phyloP scores from a whole-genome alignment of 2,329 filamentous ascomycete genomes.

The Venturia asperata region DNA sequence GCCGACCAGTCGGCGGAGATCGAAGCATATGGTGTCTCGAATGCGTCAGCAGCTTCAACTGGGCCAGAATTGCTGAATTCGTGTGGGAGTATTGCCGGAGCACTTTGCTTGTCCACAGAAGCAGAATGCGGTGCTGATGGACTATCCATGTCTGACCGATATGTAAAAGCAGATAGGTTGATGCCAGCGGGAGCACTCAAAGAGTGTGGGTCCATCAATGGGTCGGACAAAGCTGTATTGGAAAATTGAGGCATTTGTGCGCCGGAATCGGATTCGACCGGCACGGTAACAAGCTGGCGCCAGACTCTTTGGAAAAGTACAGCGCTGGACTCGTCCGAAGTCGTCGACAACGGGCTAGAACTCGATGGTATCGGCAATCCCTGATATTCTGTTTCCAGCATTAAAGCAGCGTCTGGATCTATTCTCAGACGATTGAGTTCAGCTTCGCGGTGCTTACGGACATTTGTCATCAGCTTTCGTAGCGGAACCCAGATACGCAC shows the following conservation, averaged over 20 bases:
- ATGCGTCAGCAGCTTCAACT: background rate
- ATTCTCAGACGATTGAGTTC: constrained; percentile 29
- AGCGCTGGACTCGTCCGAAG: background rate
- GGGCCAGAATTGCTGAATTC: too few relatives aligned
- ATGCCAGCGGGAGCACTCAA: background rate
- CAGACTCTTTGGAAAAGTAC: background rate
- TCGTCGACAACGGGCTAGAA: constrained; percentile 21
- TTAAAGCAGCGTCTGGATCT: constrained; percentile 25
- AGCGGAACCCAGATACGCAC: constrained; percentile 32
- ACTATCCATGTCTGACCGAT: background rate
- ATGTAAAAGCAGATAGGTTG: background rate
- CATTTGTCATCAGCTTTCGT: constrained; percentile 29
- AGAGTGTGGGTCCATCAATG: too few relatives aligned
- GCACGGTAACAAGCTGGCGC: constrained; percentile 12
- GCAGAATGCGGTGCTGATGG: background rate
- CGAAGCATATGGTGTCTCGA: constrained; percentile 20
- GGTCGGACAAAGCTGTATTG: background rate
- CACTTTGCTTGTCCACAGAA: background rate
- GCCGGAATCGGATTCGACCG: background rate
- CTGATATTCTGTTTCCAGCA: constrained; percentile 24
- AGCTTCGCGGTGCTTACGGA: constrained; percentile 28
- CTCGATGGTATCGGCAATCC: constrained; percentile 27
- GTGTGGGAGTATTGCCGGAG: background rate
- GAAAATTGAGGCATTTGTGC: background rate
- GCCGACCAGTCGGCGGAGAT: constrained; percentile 21